Base-by-base conservation (phyloP, 164 flowering plant species). In the Aristolochia fimbriata region DNA sequence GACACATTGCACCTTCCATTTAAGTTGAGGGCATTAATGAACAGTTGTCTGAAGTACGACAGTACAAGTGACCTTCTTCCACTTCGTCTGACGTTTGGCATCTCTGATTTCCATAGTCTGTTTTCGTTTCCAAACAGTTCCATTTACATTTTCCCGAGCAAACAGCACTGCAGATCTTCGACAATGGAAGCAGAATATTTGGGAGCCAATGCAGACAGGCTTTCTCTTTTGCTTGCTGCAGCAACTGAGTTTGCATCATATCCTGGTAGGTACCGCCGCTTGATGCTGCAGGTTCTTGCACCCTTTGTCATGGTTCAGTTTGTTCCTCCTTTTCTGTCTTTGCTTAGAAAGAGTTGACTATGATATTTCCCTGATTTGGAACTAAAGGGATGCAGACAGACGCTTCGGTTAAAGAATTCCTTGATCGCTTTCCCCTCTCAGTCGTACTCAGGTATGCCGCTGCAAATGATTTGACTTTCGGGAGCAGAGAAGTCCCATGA, bases 351-450 rank as follows among this genome's bases (percentile, higher is more conserved):
- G 4, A 17, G 7, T 41, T 24, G 15, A 43, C 10, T n/a, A 3
- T 59, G 20, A 22, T 24, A 58, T 3, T 19, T 25, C 8, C 1
- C 20, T 21, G 15, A 16, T 25, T 68, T 55, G 43, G 43, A 37
- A 37, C 43, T 7, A 37, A 82, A 88, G 96, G 86, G 27, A 51
- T 66, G 65, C 85, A 63, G 19, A 78, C 60, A 47, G 90, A 89
- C 16, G 82, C 74, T 49, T 71, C 90, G 0, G 83, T 61, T 6
- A 77, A 77, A 68, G 78, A 75, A 6, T 83, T 89, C 23, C 90
- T 89, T 7, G 66, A 72, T 33, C 84, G 79, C 2, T 89, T 82
- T 57, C 97, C 97, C 23, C 91, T 87, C 45, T 80, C 86, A 1
- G 73, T 80, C 62, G 78, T 87, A 30, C 61, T 89, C 74, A 80